These are phyloP conservation scores for Pseudogymnoascus sp. DNA, from an alignment of 2,329 filamentous ascomycete species.

Conservation along the genomic window DNA sequence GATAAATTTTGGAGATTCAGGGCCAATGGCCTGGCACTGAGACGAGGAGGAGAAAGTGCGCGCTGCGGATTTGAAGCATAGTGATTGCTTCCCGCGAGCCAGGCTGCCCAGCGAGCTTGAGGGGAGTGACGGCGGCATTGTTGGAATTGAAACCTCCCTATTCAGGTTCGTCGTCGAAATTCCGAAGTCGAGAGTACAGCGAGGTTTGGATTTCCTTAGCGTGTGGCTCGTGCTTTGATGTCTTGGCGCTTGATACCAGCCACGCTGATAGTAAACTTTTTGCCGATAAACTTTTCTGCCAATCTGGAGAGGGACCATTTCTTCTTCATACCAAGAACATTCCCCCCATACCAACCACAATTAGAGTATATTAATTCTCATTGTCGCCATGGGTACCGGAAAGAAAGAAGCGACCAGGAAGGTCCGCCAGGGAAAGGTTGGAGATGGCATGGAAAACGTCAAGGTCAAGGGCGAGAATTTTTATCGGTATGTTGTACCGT, in stretches of 20 bases:
- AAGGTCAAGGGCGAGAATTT: conserved; percentile 97
- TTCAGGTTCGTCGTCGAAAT: conserved; percentile 3
- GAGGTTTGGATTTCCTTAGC: conserved; percentile 9
- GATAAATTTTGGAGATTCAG: conserved; percentile 83
- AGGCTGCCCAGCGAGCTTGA: conserved; percentile 23
- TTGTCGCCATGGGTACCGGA: conserved; percentile 64
- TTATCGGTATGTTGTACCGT: conserved; percentile 55
- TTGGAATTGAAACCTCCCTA: background rate
- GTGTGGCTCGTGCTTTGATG: conserved; percentile 7
- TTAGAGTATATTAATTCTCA: background rate
- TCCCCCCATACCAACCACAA: conserved; percentile 5
- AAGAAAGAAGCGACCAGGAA: conserved; percentile 87
- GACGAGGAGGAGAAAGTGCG: conserved; percentile 40
- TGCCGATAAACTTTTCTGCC: conserved; percentile 9
- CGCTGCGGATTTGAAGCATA: conserved; percentile 24
- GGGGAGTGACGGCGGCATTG: conserved; percentile 24
- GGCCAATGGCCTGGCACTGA: conserved; percentile 48
- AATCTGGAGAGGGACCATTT: conserved; percentile 15
- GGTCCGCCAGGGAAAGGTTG: conserved; percentile 73
- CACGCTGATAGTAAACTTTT: conserved; percentile 9
- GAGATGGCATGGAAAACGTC: conserved; percentile 86
- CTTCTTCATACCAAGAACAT: conserved; percentile 1
- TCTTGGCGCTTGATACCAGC: conserved; percentile 5
- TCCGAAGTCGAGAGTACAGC: background rate
- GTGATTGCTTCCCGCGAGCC: conserved; percentile 24